Evolutionary conservation across 495 filamentous ascomycete genomes (phyloP).

Genomic region (Podospora pseudoanserina): DNA sequence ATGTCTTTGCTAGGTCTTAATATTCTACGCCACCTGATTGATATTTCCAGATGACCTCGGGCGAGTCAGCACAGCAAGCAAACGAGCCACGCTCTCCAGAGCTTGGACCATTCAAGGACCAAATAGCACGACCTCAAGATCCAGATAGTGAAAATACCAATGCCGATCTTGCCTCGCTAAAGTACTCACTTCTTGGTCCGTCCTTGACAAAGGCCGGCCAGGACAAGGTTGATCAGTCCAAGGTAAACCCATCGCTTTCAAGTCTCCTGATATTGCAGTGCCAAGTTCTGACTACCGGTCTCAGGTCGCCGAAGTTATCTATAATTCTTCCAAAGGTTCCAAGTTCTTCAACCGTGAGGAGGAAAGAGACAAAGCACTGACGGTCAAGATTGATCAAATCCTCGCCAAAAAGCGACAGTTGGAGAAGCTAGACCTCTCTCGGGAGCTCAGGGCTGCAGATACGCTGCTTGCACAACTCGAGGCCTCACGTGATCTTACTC

Average conservation of each 20-base stretch:
- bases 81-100: neutral
- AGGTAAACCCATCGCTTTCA: slow-evolving; percentile 46
- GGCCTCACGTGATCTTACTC: slow-evolving; percentile 69
- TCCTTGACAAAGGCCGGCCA: slow-evolving; percentile 94
- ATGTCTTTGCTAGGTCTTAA: neutral
- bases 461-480: slow-evolving; percentile 80
- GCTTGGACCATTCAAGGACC: neutral
- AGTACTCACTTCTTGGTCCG: slow-evolving; percentile 76
- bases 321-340: slow-evolving; percentile 92
- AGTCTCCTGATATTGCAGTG: neutral
- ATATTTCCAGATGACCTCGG: slow-evolving; percentile 17
- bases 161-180: slow-evolving; percentile 44
- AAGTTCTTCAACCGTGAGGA: slow-evolving; percentile 97
- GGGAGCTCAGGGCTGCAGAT: slow-evolving; percentile 72
- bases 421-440: slow-evolving; percentile 68
- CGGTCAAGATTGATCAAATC: slow-evolving; percentile 81
- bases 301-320: slow-evolving; percentile 92
- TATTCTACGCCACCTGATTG: neutral
- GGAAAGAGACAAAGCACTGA: slow-evolving; percentile 73
- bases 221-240: slow-evolving; percentile 87
- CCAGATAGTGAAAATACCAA: slow-evolving; percentile 11
- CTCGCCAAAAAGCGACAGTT: slow-evolving; percentile 70
- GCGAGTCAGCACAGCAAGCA: slow-evolving; percentile 1
- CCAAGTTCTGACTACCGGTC: neutral
- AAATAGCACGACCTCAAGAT: neutral